A percentile compares a stretch with the other conserved stretches of the same genome.
These are phyloP conservation scores for Zopfia rhizophila DNA, from an alignment of 2,329 filamentous ascomycete genomes.

Conservation along the genomic window DNA sequence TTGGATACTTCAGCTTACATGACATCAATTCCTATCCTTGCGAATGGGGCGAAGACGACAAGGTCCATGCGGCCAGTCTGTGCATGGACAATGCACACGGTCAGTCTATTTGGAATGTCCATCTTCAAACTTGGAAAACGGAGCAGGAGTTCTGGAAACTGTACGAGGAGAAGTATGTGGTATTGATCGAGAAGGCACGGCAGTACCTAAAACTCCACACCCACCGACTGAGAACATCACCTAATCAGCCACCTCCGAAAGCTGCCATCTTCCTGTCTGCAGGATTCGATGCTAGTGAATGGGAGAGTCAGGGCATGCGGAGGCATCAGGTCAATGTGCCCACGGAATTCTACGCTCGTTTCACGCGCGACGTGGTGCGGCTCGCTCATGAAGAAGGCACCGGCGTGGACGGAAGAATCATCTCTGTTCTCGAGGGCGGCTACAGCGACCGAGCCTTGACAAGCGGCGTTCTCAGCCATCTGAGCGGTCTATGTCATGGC, in stretches of 20 bases:
- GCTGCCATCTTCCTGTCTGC: constrained; percentile 94
- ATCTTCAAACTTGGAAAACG: constrained; percentile 86
- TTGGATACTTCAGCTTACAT: constrained; percentile 96
- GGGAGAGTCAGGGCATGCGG: constrained; percentile 93
- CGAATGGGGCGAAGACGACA: constrained; percentile 91
- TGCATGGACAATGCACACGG: constrained; percentile 95
- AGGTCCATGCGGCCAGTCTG: constrained; percentile 91
- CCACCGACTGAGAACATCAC: constrained; percentile 67
- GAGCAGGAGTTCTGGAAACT: constrained; percentile 87
- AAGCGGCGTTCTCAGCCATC: constrained; percentile 88
- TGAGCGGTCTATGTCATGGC: constrained; percentile 80
- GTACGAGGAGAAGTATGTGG: constrained; percentile 81
- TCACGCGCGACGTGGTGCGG: constrained; percentile 85
- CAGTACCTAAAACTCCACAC: constrained; percentile 80
- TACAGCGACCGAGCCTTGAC: constrained; percentile 92
- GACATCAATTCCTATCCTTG: constrained; percentile 99
- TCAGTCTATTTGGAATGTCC: constrained; percentile 96
- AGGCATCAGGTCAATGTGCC: constrained; percentile 95
- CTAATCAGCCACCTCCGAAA: constrained; percentile 72
- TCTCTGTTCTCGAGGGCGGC: constrained; percentile 94
- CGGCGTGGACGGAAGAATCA: constrained; percentile 81
- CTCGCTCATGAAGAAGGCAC: constrained; percentile 83
- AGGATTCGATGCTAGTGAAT: constrained; percentile 96
- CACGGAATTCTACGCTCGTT: constrained; percentile 93
- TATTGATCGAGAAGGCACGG: constrained; percentile 83